A percentile compares a stretch with the other conserved stretches of the same genome.
Conservation (phyloP, 139 green algal species). For the Chlamydomonas sp. region DNA sequence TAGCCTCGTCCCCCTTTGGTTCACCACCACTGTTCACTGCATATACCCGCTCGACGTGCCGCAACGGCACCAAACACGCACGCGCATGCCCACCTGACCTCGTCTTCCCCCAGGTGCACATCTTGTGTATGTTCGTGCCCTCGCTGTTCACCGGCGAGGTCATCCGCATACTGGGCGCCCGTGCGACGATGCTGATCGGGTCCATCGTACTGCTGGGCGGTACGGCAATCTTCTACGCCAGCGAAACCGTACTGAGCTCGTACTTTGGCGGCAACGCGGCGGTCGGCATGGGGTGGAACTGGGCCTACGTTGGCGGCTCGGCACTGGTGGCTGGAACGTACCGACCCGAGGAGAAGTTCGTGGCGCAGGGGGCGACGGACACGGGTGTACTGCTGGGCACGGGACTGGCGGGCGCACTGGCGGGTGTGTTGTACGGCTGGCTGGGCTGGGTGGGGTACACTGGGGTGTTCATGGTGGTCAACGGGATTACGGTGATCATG, state of each 20-base stretch:
- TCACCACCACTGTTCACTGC: too few relatives aligned
- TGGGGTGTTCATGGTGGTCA: background rate
- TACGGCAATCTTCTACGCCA: conserved; percentile 15
- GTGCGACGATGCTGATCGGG: background rate
- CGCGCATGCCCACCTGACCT: background rate
- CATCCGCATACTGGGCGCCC: background rate
- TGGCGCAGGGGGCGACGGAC: conserved; percentile 4
- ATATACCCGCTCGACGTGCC: background rate
- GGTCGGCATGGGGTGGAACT: conserved; percentile 16
- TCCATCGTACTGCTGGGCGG: conserved; percentile 4
- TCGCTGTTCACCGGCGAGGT: conserved; percentile 1
- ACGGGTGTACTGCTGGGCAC: background rate
- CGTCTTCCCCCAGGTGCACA: conserved; percentile 11
- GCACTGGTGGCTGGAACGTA: background rate
- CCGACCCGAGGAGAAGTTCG: background rate
- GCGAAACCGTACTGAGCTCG: background rate
- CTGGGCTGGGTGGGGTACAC: background rate
- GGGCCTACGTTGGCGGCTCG: conserved; percentile 21
- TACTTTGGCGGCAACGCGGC: conserved; percentile 8
- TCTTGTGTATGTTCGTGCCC: conserved; percentile 21
- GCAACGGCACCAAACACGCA: background rate
- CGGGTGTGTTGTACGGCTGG: conserved; percentile 12
- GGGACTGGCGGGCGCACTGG: background rate
- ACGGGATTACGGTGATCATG: background rate
- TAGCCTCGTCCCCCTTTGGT: too few relatives aligned